Conservation (phyloP, 495 filamentous ascomycete genomes). For the Xylaria flabelliformis region DNA sequence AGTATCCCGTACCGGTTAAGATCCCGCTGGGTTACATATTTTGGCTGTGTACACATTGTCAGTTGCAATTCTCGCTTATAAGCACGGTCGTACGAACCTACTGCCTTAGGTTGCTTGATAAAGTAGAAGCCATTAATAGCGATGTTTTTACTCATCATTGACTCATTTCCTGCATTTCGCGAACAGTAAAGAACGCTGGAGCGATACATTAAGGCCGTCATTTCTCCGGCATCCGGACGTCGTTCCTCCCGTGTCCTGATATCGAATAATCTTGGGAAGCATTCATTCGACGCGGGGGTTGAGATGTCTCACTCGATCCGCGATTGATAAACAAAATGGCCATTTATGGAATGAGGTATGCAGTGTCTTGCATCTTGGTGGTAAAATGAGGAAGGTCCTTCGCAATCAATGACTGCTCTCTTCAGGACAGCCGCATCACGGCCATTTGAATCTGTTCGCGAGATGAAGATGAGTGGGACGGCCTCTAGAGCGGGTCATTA, state of each 20-base stretch:
- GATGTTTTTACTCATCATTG: background rate
- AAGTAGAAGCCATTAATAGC: conserved; percentile 2
- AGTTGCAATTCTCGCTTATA: conserved; percentile 21
- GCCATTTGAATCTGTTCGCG: background rate
- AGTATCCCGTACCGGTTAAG: conserved; percentile 15
- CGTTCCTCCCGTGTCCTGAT: background rate
- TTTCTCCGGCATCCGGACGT: background rate
- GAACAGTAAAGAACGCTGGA: background rate
- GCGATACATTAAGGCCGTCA: background rate
- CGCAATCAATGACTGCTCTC: background rate
- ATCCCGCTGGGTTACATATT: conserved; percentile 1
- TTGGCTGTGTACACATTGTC: conserved; percentile 7
- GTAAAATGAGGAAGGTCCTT: conserved; percentile 23
- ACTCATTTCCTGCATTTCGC: conserved; percentile 1
- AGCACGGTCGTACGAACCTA: conserved; percentile 10
- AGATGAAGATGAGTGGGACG: conserved; percentile 18
- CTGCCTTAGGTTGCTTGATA: background rate
- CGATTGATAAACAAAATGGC: background rate
- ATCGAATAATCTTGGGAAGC: background rate
- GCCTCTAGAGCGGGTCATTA: conserved; percentile 14
- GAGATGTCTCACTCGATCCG: conserved; percentile 11
- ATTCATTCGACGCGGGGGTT: background rate
- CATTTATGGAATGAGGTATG: conserved; percentile 11
- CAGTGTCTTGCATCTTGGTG: conserved; percentile 14
- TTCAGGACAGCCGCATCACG: background rate